A percentile compares a stretch with the other conserved stretches of the same genome.
Evolutionary conservation across 2,329 filamentous ascomycete genomes (phyloP).

Genomic region (Spiromastix sp.): DNA sequence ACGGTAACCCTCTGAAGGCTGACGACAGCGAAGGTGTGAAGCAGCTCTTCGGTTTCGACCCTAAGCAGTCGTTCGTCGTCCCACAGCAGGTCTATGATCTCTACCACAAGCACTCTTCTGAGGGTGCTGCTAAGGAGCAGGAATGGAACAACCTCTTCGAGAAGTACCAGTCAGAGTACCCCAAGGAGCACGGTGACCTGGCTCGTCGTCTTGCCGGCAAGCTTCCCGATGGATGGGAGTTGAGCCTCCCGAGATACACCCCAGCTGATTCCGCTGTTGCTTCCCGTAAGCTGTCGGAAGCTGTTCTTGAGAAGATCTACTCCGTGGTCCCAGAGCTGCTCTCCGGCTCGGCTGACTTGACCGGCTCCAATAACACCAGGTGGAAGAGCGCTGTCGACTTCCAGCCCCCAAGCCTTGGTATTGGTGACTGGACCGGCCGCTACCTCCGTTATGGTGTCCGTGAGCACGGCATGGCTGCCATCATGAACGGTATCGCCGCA

Average conservation of each 20-base stretch:
- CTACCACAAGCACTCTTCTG: constrained; percentile 73
- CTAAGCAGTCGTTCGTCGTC: constrained; percentile 83
- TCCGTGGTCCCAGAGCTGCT: constrained; percentile 75
- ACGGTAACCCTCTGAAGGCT: constrained; percentile 90
- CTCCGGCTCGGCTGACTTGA: constrained; percentile 94
- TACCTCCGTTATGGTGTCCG: constrained; percentile 54
- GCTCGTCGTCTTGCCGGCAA: constrained; percentile 67
- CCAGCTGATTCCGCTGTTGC: constrained; percentile 74
- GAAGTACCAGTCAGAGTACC: constrained; percentile 73
- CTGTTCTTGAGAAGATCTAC: constrained; percentile 81
- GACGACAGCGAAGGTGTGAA: constrained; percentile 93
- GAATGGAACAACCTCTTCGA: constrained; percentile 92
- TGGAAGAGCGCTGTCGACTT: constrained; percentile 98
- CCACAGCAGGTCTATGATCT: constrained; percentile 89
- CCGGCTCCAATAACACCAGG: constrained; percentile 95
- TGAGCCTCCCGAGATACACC: constrained; percentile 82
- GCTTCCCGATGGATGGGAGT: constrained; percentile 94
- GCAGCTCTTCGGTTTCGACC: constrained; percentile 91
- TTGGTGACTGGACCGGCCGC: constrained; percentile 83
- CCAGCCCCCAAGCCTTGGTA: constrained; percentile 75
- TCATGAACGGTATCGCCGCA: constrained; percentile 68
- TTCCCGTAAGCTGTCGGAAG: constrained; percentile 93
- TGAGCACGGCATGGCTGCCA: constrained; percentile 42
- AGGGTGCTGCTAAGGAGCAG: constrained; percentile 80
- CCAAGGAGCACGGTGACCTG: constrained; percentile 70